A percentile compares a stretch with the other conserved stretches of the same genome.
Evolutionary conservation across 345 rosid genomes (phyloP).

Genomic region (Salix dunnii): DNA sequence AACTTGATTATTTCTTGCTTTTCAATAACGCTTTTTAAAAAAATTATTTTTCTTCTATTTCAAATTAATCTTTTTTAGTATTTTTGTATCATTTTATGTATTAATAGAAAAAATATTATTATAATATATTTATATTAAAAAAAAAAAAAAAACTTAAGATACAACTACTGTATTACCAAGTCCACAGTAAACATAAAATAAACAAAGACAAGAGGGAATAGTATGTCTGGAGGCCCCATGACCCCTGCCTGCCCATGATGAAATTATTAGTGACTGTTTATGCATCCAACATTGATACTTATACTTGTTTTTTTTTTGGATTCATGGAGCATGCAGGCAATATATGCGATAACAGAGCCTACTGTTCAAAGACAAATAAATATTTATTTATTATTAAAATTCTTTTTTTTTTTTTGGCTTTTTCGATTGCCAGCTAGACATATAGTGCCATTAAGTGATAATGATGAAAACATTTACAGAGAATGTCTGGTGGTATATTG

Average conservation of each 20-base stretch:
- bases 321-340: background rate
- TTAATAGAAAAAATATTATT: too few species aligned
- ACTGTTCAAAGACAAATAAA: background rate
- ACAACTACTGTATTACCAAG: too few species aligned
- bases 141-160: too few species aligned
- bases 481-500: background rate
- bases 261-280: constrained; percentile 14
- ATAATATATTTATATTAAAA: too few species aligned
- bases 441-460: background rate
- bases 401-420: background rate
- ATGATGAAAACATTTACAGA: background rate
- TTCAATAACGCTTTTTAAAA: too few species aligned
- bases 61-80: too few species aligned
- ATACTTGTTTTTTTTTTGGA: constrained; percentile 8
- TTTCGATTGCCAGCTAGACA: background rate
- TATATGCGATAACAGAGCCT: too few species aligned
- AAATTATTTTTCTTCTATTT: too few species aligned
- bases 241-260: background rate
- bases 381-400: background rate
- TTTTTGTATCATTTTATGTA: too few species aligned
- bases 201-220: constrained; percentile 6
- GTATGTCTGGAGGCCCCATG: background rate
- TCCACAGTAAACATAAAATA: too few species aligned
- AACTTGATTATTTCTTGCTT: too few species aligned
- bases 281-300: constrained; percentile 23